Evolutionary conservation across 495 filamentous ascomycete genomes (phyloP).

Genomic region (Trichoderma orchidacearum): DNA sequence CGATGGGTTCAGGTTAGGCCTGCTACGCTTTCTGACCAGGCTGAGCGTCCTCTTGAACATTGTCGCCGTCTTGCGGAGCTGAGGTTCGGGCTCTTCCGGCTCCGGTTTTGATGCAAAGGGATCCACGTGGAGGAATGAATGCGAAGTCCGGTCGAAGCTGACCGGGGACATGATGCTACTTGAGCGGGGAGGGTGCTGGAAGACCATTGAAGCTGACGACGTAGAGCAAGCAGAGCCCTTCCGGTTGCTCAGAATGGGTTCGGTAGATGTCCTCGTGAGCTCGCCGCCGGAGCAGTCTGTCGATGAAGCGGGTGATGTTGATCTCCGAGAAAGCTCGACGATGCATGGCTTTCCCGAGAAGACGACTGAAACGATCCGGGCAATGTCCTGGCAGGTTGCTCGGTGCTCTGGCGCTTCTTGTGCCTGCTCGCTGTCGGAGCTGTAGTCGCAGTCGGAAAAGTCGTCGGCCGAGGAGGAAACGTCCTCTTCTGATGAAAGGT

Average conservation of each 20-base stretch:
- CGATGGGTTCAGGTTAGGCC: constrained; percentile 18
- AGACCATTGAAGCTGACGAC: constrained; percentile 4
- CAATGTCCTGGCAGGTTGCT: constrained; percentile 30
- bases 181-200: constrained; percentile 11
- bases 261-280: constrained; percentile 13
- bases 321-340: constrained; percentile 12
- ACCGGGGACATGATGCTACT: constrained; percentile 20
- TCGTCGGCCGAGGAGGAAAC: constrained; percentile 36
- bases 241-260: neutral
- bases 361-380: constrained; percentile 33
- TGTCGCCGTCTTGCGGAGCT: constrained; percentile 23
- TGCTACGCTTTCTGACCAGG: constrained; percentile 31
- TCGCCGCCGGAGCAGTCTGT: constrained; percentile 4
- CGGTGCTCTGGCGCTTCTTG: constrained; percentile 8
- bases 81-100: constrained; percentile 6
- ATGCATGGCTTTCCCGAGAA: constrained; percentile 32
- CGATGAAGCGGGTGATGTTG: neutral
- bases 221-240: constrained; percentile 6
- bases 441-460: constrained; percentile 35
- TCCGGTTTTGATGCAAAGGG: constrained; percentile 20
- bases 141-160: constrained; percentile 18
- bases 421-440: constrained; percentile 17
- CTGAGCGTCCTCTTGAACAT: constrained; percentile 31
- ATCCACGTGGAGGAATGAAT: constrained; percentile 31
- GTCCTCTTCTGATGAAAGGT: constrained; percentile 38